These are phyloP conservation scores for Groenewaldozyma auringiensis DNA, from an alignment of 1,139 yeast genomes.

Conservation along the genomic window DNA sequence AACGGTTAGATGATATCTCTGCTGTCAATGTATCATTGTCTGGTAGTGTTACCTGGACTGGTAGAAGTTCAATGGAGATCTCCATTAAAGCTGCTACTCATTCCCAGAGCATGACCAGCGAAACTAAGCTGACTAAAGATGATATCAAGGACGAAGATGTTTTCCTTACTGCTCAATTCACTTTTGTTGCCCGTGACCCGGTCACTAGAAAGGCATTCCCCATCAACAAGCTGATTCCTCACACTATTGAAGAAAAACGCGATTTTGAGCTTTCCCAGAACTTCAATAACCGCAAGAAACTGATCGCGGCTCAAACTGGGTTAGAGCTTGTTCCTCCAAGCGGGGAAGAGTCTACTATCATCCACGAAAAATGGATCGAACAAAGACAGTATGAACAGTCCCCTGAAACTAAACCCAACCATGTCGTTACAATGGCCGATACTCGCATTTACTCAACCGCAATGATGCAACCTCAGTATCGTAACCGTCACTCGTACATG, in stretches of 20 bases:
- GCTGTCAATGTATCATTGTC: slow-evolving; percentile 73
- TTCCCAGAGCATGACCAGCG: slow-evolving; percentile 38
- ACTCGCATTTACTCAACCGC: slow-evolving; percentile 65
- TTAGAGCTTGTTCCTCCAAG: slow-evolving; percentile 52
- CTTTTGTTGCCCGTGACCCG: slow-evolving; percentile 93
- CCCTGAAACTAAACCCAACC: slow-evolving; percentile 34
- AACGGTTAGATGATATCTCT: slow-evolving; percentile 70
- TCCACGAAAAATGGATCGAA: slow-evolving; percentile 63
- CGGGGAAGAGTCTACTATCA: slow-evolving; percentile 59
- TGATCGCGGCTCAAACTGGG: slow-evolving; percentile 58
- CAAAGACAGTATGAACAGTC: slow-evolving; percentile 19
- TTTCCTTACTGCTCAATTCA: slow-evolving; percentile 81
- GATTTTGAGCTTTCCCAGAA: slow-evolving; percentile 86
- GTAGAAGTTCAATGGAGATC: slow-evolving; percentile 91
- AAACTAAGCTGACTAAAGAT: slow-evolving; percentile 29
- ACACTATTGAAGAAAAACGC: slow-evolving; percentile 64
- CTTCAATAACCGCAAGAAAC: slow-evolving; percentile 75
- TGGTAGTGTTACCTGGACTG: slow-evolving; percentile 91
- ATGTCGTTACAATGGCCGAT: slow-evolving; percentile 55
- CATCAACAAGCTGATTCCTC: slow-evolving; percentile 70
- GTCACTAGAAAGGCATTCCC: slow-evolving; percentile 81
- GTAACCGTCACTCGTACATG: slow-evolving; percentile 90
- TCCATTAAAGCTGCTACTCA: slow-evolving; percentile 81
- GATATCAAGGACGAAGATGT: slow-evolving; percentile 43
- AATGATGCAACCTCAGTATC: slow-evolving; percentile 93